Percentiles rank a stretch among this genome's conserved stretches.
phyloP scores from a whole-genome alignment of 306 rosid species.

The Myrica gale region DNA sequence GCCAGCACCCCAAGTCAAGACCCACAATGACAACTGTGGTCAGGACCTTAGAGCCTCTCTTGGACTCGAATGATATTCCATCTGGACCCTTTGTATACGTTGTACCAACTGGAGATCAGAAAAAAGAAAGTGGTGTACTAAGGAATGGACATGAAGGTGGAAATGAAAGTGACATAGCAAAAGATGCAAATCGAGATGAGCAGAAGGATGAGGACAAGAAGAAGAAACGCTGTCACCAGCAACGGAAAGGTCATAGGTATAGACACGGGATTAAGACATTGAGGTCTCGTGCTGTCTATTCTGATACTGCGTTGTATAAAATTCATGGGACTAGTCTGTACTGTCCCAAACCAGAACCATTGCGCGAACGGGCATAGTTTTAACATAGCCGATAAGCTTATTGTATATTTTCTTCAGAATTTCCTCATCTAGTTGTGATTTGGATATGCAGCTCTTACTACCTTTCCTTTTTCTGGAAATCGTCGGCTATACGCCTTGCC shows the following conservation, averaged over 20 bases:
- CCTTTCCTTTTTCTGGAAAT: too few relatives aligned
- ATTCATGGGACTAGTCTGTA: constrained; percentile 54
- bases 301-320: constrained; percentile 68
- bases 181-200: constrained; percentile 24
- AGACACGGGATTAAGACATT: constrained; percentile 37
- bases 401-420: constrained; percentile 2
- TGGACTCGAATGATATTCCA: constrained; percentile 57
- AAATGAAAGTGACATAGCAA: constrained; percentile 11
- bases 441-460: too few relatives aligned
- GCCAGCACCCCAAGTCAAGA: constrained; percentile 61
- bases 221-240: constrained; percentile 26
- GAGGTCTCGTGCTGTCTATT: constrained; percentile 51
- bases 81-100: constrained; percentile 78
- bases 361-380: neutral
- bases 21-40: constrained; percentile 81
- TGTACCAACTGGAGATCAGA: constrained; percentile 43
- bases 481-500: too few relatives aligned
- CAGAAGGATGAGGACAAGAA: constrained; percentile 15
- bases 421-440: too few relatives aligned
- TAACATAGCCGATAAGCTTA: neutral
- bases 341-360: constrained; percentile 36
- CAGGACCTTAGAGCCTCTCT: constrained; percentile 55
- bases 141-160: constrained; percentile 15
- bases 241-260: constrained; percentile 40
- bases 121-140: neutral